phyloP scores from a whole-genome alignment of 1,284 basidiomycete species.

The Trichosporon asahii region DNA sequence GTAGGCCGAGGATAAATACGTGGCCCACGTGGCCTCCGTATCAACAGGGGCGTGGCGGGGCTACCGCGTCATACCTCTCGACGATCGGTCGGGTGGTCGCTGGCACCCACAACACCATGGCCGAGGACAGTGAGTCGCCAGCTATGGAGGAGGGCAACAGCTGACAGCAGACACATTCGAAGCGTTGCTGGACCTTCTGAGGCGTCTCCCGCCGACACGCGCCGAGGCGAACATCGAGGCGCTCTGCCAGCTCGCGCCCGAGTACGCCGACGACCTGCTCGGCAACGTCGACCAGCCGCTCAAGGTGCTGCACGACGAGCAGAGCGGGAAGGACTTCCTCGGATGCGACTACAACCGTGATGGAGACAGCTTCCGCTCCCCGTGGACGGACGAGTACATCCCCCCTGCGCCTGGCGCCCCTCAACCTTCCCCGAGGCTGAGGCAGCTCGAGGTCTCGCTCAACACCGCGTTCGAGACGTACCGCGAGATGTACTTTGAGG shows the following conservation, averaged over 20 bases:
- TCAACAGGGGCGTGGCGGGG: neutral
- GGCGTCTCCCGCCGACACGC: constrained; percentile 87
- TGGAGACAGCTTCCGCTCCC: constrained; percentile 90
- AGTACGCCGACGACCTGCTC: constrained; percentile 91
- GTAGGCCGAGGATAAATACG: neutral
- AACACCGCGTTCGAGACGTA: constrained; percentile 98
- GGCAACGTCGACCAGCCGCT: constrained; percentile 95
- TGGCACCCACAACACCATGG: constrained; percentile 16
- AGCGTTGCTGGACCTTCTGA: constrained; percentile 90
- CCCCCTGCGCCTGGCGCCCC: constrained; percentile 79
- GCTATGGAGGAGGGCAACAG: neutral
- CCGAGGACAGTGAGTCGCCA: constrained; percentile 21
- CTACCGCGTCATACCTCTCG: neutral
- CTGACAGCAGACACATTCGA: constrained; percentile 55
- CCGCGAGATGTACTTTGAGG: constrained; percentile 96
- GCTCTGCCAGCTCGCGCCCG: constrained; percentile 80
- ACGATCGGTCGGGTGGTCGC: neutral
- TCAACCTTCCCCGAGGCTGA: constrained; percentile 72
- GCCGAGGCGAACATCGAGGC: constrained; percentile 83
- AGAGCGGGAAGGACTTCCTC: constrained; percentile 77
- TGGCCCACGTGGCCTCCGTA: neutral
- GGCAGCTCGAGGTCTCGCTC: constrained; percentile 86
- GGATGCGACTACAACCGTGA: constrained; percentile 98
- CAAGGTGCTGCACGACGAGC: constrained; percentile 70
- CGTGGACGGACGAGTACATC: constrained; percentile 95